phyloP scores from a whole-genome alignment of 2,329 filamentous ascomycete genomes.

The Hypoxylon sp. region DNA sequence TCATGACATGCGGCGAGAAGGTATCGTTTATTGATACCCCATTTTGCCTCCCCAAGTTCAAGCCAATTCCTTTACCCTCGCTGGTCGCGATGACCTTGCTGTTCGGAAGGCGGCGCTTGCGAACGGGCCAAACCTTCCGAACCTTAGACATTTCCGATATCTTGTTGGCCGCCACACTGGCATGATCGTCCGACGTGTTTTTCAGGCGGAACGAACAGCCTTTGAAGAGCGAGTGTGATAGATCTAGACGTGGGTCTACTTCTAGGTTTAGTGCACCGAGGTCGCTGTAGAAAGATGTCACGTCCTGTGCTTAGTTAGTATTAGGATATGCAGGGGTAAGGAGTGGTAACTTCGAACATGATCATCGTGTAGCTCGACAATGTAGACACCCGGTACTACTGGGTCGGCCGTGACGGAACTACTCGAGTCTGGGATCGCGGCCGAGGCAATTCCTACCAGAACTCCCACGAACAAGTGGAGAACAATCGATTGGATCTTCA shows the following conservation, averaged over 20 bases:
- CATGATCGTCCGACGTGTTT: neutral
- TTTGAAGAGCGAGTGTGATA: conserved; percentile 49
- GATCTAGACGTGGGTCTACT: conserved; percentile 44
- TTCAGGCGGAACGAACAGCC: conserved; percentile 46
- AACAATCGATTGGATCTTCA: conserved; percentile 8
- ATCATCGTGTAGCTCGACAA: conserved; percentile 48
- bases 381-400: conserved; percentile 47
- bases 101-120: conserved; percentile 8
- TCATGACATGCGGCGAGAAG: conserved; percentile 51
- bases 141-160: conserved; percentile 30
- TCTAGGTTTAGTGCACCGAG: conserved; percentile 40
- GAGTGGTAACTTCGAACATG: conserved; percentile 13
- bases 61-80: neutral
- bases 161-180: conserved; percentile 5
- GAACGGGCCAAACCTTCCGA: conserved; percentile 30
- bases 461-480: conserved; percentile 11
- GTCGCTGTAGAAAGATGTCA: conserved; percentile 39
- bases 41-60: conserved; percentile 14
- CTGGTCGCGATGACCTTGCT: conserved; percentile 10
- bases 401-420: neutral
- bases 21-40: neutral
- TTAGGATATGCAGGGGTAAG: neutral
- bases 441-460: conserved; percentile 1
- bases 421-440: neutral
- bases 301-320: conserved; percentile 19